Evolutionary conservation across 2,329 filamentous ascomycete species (phyloP).

Genomic region (Exserohilum turcica): DNA sequence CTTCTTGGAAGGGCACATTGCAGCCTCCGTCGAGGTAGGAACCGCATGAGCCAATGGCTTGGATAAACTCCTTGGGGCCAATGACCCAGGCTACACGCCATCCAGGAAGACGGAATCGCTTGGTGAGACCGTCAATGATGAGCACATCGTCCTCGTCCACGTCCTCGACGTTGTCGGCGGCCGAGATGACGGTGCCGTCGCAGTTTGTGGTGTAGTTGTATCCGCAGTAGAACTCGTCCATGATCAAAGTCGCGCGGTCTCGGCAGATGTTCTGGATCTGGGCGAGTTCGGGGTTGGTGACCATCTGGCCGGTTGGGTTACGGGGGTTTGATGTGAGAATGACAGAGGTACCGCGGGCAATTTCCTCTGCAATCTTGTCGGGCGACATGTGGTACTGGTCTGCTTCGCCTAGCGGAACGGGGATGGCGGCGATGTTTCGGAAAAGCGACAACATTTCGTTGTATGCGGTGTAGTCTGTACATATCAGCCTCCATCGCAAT

Average conservation of each 20-base stretch:
- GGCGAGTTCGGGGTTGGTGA: slow-evolving; percentile 81
- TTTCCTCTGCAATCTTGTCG: slow-evolving; percentile 90
- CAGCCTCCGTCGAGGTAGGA: slow-evolving; percentile 94
- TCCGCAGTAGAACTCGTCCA: slow-evolving; percentile 71
- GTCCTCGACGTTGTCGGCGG: slow-evolving; percentile 87
- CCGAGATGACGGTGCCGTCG: slow-evolving; percentile 85
- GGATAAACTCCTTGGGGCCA: slow-evolving; percentile 94
- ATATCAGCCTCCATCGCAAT: slow-evolving; percentile 17
- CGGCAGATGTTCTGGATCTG: slow-evolving; percentile 93
- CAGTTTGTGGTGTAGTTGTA: slow-evolving; percentile 96
- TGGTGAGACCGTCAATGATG: slow-evolving; percentile 93
- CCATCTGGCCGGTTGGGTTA: slow-evolving; percentile 89
- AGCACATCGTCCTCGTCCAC: slow-evolving; percentile 81
- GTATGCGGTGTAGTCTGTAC: slow-evolving; percentile 83
- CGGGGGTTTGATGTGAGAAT: slow-evolving; percentile 94
- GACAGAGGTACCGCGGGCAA: slow-evolving; percentile 76
- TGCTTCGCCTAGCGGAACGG: slow-evolving; percentile 72
- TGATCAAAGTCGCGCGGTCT: slow-evolving; percentile 86
- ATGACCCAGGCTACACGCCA: slow-evolving; percentile 98
- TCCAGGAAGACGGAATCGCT: slow-evolving; percentile 92
- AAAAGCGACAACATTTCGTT: slow-evolving; percentile 97
- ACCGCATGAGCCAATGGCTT: slow-evolving; percentile 88
- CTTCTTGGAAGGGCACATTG: slow-evolving; percentile 94
- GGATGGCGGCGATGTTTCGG: slow-evolving; percentile 67
- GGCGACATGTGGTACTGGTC: slow-evolving; percentile 94